Conservation (phyloP, 306 rosid genomes). For the Lathyrus sativus region DNA sequence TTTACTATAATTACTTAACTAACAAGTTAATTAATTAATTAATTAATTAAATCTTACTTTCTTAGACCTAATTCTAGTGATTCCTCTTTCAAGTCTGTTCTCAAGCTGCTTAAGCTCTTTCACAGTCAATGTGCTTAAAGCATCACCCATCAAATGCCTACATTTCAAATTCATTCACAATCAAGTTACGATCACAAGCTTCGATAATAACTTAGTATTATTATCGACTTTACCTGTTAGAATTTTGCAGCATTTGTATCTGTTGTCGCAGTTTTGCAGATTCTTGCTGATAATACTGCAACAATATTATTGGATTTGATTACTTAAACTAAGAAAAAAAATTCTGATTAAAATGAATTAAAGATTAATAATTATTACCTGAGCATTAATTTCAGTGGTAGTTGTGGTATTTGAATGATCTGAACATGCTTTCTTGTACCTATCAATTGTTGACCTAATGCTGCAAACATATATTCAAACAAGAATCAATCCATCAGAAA, state of each 20-base stretch:
- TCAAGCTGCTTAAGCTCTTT: conserved; percentile 90
- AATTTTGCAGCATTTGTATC: conserved; percentile 91
- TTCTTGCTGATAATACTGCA: conserved; percentile 89
- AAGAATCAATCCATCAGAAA: neutral
- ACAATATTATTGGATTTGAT: neutral
- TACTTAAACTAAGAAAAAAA: too few relatives aligned
- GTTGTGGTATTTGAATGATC: conserved; percentile 66
- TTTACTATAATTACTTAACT: neutral
- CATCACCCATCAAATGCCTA: conserved; percentile 93
- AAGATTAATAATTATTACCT: conserved; percentile 46
- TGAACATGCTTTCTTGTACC: conserved; percentile 84
- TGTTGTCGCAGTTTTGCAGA: conserved; percentile 91
- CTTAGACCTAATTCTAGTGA: conserved; percentile 83
- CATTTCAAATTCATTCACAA: neutral
- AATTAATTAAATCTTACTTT: conserved; percentile 52
- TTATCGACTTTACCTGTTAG: too few relatives aligned
- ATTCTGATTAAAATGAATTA: too few relatives aligned
- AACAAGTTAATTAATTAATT: neutral
- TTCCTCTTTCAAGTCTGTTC: conserved; percentile 83
- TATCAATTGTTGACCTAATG: conserved; percentile 80
- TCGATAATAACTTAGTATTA: too few relatives aligned
- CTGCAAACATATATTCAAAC: conserved; percentile 33
- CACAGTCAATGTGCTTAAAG: conserved; percentile 68
- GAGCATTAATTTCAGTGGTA: conserved; percentile 79
- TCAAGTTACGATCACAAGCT: too few relatives aligned